These are phyloP conservation scores for Paralagenidium karlingii DNA, from an alignment of 352 stramenopile species.

Conservation along the genomic window DNA sequence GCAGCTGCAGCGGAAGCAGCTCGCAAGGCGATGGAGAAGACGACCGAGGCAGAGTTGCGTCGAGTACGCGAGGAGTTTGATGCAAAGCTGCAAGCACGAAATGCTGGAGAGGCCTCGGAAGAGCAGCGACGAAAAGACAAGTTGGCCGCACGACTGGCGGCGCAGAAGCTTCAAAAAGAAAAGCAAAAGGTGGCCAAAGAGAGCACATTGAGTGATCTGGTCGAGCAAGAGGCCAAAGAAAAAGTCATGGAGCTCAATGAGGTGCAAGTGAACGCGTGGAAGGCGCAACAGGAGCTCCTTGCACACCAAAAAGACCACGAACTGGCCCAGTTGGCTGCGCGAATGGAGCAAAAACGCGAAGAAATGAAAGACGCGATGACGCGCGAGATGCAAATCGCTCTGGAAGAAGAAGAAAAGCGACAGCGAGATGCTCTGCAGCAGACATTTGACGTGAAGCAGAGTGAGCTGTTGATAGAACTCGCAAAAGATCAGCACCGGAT, in stretches of 20 bases:
- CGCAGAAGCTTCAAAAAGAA: neutral
- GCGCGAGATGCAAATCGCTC: neutral
- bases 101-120: too few relatives aligned
- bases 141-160: neutral
- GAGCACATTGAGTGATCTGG: slow-evolving; percentile 1
- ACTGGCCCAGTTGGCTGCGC: slow-evolving; percentile 12
- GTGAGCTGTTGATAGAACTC: slow-evolving; percentile 7
- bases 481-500: slow-evolving; percentile 3
- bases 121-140: too few relatives aligned
- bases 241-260: slow-evolving; percentile 14
- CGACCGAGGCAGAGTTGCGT: slow-evolving; percentile 11
- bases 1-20: slow-evolving; percentile 11
- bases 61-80: slow-evolving; percentile 17
- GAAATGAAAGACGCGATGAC: neutral
- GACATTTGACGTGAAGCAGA: slow-evolving; percentile 7
- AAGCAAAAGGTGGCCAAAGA: neutral
- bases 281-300: slow-evolving; percentile 10
- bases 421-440: slow-evolving; percentile 13
- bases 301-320: slow-evolving; percentile 14
- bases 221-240: slow-evolving; percentile 7
- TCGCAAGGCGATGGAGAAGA: slow-evolving; percentile 14
- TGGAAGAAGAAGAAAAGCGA: slow-evolving; percentile 5
- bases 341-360: slow-evolving; percentile 15
- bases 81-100: neutral
- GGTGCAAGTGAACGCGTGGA: slow-evolving; percentile 12